These are phyloP conservation scores for Myrica gale DNA, from an alignment of 306 rosid genomes.

Conservation along the genomic window DNA sequence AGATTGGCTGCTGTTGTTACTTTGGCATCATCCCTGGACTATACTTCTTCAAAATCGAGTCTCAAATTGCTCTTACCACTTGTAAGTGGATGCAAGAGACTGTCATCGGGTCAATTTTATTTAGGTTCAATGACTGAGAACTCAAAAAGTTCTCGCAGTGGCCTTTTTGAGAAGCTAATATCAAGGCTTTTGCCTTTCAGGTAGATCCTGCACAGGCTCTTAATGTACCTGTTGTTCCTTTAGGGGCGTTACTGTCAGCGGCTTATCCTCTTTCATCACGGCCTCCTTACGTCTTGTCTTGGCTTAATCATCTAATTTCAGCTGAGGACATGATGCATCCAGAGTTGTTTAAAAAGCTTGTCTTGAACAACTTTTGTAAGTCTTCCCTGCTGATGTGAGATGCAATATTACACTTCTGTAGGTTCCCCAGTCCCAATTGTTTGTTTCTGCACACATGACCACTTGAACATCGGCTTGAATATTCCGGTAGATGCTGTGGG, in stretches of 20 bases:
- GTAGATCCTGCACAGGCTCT: constrained; percentile 99
- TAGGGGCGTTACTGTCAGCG: constrained; percentile 79
- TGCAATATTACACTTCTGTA: background rate
- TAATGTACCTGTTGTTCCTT: constrained; percentile 89
- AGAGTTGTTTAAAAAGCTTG: constrained; percentile 72
- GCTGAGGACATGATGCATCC: constrained; percentile 98
- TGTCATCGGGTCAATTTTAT: constrained; percentile 11
- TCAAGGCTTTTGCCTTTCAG: constrained; percentile 51
- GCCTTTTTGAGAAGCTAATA: constrained; percentile 28
- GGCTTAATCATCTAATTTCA: constrained; percentile 85
- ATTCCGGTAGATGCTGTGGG: background rate
- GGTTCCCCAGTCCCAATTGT: background rate
- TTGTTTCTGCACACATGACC: background rate
- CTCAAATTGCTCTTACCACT: constrained; percentile 87
- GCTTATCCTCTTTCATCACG: constrained; percentile 83
- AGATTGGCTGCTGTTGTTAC: constrained; percentile 86
- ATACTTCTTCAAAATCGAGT: constrained; percentile 83
- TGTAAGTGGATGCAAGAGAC: constrained; percentile 51
- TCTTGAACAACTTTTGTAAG: constrained; percentile 95
- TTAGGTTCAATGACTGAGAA: constrained; percentile 14
- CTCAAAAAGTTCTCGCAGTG: constrained; percentile 13
- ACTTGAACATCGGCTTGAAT: background rate
- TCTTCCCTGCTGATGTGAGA: constrained; percentile 25
- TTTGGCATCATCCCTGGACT: constrained; percentile 90
- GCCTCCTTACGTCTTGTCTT: constrained; percentile 74